A percentile compares a stretch with the other conserved stretches of the same genome.
phyloP scores from a whole-genome alignment of 805 yeast genomes.

The Saccharomycopsis amapae region DNA sequence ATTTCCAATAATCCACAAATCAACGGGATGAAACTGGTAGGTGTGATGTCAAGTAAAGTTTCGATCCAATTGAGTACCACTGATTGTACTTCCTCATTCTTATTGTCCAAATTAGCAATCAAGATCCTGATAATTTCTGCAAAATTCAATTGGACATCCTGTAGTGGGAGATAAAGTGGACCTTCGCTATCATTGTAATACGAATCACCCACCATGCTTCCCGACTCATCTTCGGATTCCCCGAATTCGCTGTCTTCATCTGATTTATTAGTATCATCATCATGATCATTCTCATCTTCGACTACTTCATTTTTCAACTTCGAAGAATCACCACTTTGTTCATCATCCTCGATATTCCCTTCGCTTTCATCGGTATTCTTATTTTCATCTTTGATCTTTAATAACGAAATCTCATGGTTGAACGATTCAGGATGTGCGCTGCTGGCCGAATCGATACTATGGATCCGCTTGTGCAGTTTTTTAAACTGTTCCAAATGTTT shows the following conservation, averaged over 20 bases:
- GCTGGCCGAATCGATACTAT: not conserved
- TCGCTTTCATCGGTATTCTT: constrained; percentile 3
- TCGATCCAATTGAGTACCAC: constrained; percentile 80
- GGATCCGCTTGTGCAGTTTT: not conserved
- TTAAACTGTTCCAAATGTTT: constrained; percentile 5
- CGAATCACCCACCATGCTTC: constrained; percentile 24
- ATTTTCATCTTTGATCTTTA: constrained; percentile 11
- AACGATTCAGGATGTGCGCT: not conserved
- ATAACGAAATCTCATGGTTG: not conserved
- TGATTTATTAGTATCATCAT: constrained; percentile 19
- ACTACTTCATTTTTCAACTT: not conserved
- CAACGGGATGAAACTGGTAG: constrained; percentile 64
- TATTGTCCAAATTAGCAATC: constrained; percentile 67
- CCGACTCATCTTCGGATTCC: constrained; percentile 22
- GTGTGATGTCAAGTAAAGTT: constrained; percentile 63
- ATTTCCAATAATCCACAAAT: constrained; percentile 70
- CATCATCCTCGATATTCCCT: constrained; percentile 3
- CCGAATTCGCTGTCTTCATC: constrained; percentile 24
- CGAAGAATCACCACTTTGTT: not conserved
- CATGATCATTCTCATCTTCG: constrained; percentile 20
- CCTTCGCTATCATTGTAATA: constrained; percentile 34
- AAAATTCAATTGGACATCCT: constrained; percentile 75
- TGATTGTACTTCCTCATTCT: constrained; percentile 66
- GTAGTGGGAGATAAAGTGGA: constrained; percentile 62
- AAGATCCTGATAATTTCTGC: constrained; percentile 74